Evolutionary conservation across 495 filamentous ascomycete genomes (phyloP).

Genomic region (Penicillium manginii): DNA sequence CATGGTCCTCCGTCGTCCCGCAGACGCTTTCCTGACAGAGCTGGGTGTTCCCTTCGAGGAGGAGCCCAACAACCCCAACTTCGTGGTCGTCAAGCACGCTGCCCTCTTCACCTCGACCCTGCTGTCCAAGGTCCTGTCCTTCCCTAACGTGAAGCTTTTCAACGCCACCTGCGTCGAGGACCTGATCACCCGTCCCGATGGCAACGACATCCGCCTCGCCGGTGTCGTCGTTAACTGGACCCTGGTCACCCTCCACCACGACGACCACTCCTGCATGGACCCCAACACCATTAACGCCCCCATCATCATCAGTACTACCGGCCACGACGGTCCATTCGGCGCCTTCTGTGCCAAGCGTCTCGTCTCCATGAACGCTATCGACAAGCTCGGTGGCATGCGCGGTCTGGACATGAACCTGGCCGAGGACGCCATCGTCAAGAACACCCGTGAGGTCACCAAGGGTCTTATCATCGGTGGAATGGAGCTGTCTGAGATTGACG

Average conservation of each 20-base stretch:
- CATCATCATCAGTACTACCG: constrained; percentile 82
- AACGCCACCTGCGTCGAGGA: constrained; percentile 92
- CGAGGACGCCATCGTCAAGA: constrained; percentile 89
- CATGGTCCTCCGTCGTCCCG: constrained; percentile 93
- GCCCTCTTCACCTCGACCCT: constrained; percentile 88
- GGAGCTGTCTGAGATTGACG: constrained; percentile 90
- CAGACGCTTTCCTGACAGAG: constrained; percentile 78
- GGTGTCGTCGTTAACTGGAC: constrained; percentile 96
- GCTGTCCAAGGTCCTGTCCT: constrained; percentile 74
- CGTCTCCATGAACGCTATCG: constrained; percentile 77
- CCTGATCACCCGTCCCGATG: constrained; percentile 72
- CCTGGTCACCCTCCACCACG: constrained; percentile 85
- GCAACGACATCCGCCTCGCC: constrained; percentile 64
- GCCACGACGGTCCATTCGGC: constrained; percentile 89
- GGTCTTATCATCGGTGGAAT: constrained; percentile 92
- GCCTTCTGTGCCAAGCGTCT: constrained; percentile 87
- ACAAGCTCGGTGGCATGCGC: constrained; percentile 87
- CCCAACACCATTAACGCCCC: constrained; percentile 94
- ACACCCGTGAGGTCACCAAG: constrained; percentile 81
- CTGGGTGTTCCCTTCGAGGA: constrained; percentile 85
- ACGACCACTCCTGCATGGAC: constrained; percentile 93
- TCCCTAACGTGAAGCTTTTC: constrained; percentile 94
- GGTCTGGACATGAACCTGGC: constrained; percentile 88
- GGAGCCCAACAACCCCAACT: constrained; percentile 79
- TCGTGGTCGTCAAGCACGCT: constrained; percentile 91